A percentile compares a stretch with the other conserved stretches of the same genome.
phyloP scores from a whole-genome alignment of 192 early-diverging fungal genomes.

The Piromyces finnis region DNA sequence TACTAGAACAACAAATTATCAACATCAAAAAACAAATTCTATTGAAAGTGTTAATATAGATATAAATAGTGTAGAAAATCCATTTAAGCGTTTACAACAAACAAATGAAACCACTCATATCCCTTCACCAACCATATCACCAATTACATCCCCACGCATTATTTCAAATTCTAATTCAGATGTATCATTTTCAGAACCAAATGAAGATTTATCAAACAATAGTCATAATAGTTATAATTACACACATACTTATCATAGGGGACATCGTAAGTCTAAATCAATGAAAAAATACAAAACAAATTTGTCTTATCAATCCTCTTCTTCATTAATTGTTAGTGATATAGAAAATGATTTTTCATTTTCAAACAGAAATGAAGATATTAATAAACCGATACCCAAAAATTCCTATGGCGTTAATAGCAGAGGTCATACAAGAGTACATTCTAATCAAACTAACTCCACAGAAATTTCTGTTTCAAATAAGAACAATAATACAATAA shows the following conservation, averaged over 20 bases:
- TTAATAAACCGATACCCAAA: background rate
- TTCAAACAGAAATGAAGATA: background rate
- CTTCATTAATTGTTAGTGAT: background rate
- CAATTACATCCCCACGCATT: background rate
- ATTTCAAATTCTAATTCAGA: background rate
- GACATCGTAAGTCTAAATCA: background rate
- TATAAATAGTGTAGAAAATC: background rate
- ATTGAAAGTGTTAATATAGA: background rate
- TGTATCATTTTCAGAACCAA: background rate
- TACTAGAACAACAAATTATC: background rate
- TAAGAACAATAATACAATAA: background rate
- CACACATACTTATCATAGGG: background rate
- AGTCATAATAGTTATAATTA: background rate
- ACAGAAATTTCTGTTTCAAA: background rate
- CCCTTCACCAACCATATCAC: no score
- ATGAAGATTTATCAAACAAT: background rate
- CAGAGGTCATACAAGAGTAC: background rate
- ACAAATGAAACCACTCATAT: background rate
- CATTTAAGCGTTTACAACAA: background rate
- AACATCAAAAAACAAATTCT: no score
- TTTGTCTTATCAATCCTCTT: background rate
- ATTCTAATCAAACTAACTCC: background rate
- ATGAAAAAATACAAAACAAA: background rate
- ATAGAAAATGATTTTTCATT: background rate
- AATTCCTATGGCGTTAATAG: background rate